Conservation (phyloP, 495 filamentous ascomycete species). For the Aspergillus ostianus region DNA sequence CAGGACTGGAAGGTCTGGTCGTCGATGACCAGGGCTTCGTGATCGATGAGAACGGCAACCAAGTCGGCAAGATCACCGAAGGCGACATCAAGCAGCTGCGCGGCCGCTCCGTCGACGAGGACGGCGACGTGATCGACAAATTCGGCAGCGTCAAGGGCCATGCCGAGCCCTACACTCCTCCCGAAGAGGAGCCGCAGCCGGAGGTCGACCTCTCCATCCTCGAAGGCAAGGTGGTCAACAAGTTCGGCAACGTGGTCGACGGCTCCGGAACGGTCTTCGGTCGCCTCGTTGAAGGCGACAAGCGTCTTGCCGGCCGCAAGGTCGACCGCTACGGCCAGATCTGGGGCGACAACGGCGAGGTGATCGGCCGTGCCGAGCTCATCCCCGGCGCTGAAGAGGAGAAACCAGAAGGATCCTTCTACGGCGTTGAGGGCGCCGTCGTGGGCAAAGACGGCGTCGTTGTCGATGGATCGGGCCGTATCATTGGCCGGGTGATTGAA, state of each 20-base stretch:
- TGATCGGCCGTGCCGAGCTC: constrained; percentile 77
- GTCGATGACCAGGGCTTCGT: constrained; percentile 71
- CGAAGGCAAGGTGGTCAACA: constrained; percentile 83
- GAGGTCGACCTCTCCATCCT: constrained; percentile 64
- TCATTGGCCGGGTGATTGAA: constrained; percentile 71
- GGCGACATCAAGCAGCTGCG: constrained; percentile 72
- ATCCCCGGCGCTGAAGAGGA: constrained; percentile 68
- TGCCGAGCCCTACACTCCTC: constrained; percentile 66
- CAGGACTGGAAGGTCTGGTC: constrained; percentile 66
- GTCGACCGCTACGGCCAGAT: constrained; percentile 79
- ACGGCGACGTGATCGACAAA: constrained; percentile 81
- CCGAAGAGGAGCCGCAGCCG: constrained; percentile 43
- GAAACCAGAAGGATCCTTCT: constrained; percentile 75
- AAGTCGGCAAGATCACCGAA: constrained; percentile 71
- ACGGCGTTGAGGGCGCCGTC: constrained; percentile 67
- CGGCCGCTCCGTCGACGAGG: constrained; percentile 75
- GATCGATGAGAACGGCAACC: constrained; percentile 62
- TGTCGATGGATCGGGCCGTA: constrained; percentile 55
- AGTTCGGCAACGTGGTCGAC: constrained; percentile 81
- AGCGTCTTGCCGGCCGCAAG: constrained; percentile 72
- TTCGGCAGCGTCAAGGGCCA: constrained; percentile 77
- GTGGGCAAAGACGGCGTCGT: constrained; percentile 79
- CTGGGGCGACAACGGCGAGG: constrained; percentile 75
- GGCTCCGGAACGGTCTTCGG: constrained; percentile 69
- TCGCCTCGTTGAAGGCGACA: constrained; percentile 71